These are phyloP conservation scores for Penicillium crystallinum DNA, from an alignment of 495 filamentous ascomycete genomes.

Conservation along the genomic window DNA sequence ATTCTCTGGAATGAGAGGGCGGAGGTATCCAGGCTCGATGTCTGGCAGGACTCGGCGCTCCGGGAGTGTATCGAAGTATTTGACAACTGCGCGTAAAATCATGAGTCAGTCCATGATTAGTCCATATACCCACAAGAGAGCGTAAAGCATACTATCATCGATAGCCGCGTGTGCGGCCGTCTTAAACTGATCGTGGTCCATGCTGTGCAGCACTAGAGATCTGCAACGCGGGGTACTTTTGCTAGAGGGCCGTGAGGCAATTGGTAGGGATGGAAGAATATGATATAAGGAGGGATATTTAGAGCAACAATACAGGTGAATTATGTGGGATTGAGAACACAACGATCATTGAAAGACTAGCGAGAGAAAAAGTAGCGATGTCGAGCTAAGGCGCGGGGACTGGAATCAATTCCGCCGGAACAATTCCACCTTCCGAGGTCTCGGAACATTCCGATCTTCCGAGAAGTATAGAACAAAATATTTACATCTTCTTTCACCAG, in stretches of 20 bases:
- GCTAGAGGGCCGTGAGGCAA: neutral
- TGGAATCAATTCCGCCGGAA: slow-evolving; percentile 8
- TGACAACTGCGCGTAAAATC: slow-evolving; percentile 53
- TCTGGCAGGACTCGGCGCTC: slow-evolving; percentile 68
- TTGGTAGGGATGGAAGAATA: neutral
- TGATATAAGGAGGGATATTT: neutral
- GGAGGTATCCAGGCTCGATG: slow-evolving; percentile 83
- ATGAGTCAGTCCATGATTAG: neutral
- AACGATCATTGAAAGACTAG: neutral
- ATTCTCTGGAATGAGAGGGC: slow-evolving; percentile 66
- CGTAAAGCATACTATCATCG: slow-evolving; percentile 61
- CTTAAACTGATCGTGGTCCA: slow-evolving; percentile 81
- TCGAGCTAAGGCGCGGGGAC: neutral
- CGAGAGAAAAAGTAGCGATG: neutral
- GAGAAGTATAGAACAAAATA: neutral
- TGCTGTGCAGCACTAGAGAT: slow-evolving; percentile 27
- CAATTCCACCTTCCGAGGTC: neutral
- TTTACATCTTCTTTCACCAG: no score
- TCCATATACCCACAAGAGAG: no score
- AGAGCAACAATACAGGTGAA: neutral
- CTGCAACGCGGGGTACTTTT: neutral
- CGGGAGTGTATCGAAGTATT: slow-evolving; percentile 74
- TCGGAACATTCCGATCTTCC: slow-evolving; percentile 3
- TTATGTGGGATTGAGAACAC: neutral
- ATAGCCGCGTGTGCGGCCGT: slow-evolving; percentile 76